A percentile compares a stretch with the other conserved stretches of the same genome.
phyloP scores from a whole-genome alignment of 2,329 filamentous ascomycete genomes.

The Aureobasidium leucospermi region DNA sequence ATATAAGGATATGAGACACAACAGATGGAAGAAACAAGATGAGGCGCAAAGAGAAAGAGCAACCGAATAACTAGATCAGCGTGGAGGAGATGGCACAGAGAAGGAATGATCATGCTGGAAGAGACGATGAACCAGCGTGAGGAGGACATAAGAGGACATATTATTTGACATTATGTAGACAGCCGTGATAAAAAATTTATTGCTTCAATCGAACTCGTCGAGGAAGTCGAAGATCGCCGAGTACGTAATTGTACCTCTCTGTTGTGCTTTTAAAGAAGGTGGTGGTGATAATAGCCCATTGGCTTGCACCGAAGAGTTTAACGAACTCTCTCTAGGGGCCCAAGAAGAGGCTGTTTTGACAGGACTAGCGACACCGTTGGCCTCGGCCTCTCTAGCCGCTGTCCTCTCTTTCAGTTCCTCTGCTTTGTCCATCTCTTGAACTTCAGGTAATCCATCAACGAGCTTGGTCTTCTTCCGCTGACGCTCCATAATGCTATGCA shows the following conservation, averaged over 20 bases:
- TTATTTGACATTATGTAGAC: neutral
- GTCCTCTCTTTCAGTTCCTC: neutral
- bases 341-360: neutral
- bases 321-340: neutral
- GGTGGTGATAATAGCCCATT: neutral
- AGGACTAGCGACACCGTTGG: neutral
- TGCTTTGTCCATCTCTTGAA: constrained; percentile 4
- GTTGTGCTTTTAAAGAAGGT: neutral
- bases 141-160: no score
- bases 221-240: constrained; percentile 6
- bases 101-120: neutral
- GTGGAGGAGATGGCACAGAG: neutral
- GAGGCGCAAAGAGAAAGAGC: no score
- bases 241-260: neutral
- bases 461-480: neutral
- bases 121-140: no score
- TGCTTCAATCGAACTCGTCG: neutral
- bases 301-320: neutral
- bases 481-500: neutral
- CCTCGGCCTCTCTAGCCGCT: neutral
- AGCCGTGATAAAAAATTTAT: neutral
- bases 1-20: no score
- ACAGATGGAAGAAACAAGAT: no score
- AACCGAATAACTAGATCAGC: no score
- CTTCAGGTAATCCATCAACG: neutral